Percentiles rank a stretch among this genome's conserved stretches.
Evolutionary conservation across 2,329 filamentous ascomycete genomes (phyloP).

Genomic region (Colletotrichum tropicicola): DNA sequence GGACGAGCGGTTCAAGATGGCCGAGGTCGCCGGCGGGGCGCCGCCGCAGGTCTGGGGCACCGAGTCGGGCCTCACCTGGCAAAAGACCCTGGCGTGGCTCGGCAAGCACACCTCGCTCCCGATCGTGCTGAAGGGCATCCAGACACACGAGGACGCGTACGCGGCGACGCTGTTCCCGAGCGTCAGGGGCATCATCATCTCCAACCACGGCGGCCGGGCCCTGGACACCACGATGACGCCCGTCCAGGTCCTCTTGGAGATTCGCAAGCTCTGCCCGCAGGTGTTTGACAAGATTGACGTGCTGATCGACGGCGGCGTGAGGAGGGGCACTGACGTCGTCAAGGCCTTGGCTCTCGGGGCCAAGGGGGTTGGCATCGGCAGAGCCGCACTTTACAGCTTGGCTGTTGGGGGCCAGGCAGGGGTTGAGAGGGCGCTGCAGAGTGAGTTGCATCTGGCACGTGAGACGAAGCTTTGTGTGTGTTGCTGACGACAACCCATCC

Average conservation of each 20-base stretch:
- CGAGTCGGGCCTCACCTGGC: constrained; percentile 62
- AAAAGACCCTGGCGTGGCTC: constrained; percentile 60
- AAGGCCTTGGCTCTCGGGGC: constrained; percentile 63
- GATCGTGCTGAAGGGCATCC: constrained; percentile 66
- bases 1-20: constrained; percentile 63
- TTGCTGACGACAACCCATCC: neutral
- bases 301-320: constrained; percentile 62
- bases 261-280: constrained; percentile 58
- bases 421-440: constrained; percentile 62
- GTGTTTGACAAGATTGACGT: constrained; percentile 59
- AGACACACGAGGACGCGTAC: constrained; percentile 58
- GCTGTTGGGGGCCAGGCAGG: constrained; percentile 61
- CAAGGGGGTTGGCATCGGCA: constrained; percentile 61
- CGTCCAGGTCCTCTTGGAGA: constrained; percentile 57
- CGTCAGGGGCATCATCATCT: constrained; percentile 63
- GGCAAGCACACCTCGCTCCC: constrained; percentile 53
- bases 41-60: constrained; percentile 40
- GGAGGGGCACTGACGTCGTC: constrained; percentile 62
- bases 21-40: constrained; percentile 44
- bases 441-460: constrained; percentile 55
- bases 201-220: constrained; percentile 67
- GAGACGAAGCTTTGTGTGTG: too few relatives aligned
- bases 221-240: constrained; percentile 47
- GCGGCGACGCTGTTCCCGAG: constrained; percentile 24
- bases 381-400: constrained; percentile 61